Evolutionary conservation across 805 yeast species (phyloP).

Genomic region (Scheffersomyces ergatensis): DNA sequence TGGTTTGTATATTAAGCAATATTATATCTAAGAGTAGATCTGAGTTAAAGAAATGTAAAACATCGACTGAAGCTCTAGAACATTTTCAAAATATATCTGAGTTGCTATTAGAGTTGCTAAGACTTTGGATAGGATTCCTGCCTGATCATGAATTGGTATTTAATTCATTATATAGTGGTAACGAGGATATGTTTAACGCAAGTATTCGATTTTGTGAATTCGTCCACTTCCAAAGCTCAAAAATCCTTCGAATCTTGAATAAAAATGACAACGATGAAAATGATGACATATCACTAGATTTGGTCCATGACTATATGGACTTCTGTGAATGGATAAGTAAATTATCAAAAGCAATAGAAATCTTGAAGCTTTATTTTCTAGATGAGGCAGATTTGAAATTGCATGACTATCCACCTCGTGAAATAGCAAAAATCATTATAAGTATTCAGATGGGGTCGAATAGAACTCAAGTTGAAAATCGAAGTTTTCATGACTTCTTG

Average conservation of each 20-base stretch:
- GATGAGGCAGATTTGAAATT: conserved; percentile 2
- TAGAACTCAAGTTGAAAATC: not conserved
- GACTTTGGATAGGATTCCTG: conserved; percentile 17
- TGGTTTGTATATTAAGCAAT: conserved; percentile 14
- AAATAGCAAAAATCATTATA: not conserved
- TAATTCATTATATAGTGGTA: conserved; percentile 24
- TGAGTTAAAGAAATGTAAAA: not conserved
- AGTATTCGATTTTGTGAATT: conserved; percentile 6
- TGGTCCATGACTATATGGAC: not conserved
- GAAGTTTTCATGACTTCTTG: not conserved
- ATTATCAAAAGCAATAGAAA: conserved; percentile 1
- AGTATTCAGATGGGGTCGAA: not conserved
- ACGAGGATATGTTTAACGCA: conserved; percentile 24
- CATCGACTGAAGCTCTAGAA: not conserved
- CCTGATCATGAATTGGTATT: conserved; percentile 14
- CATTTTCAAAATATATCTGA: not conserved
- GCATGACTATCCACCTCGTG: not conserved
- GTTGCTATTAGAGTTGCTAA: not conserved
- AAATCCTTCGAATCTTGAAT: not conserved
- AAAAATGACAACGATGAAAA: not conserved
- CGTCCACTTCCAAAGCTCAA: not conserved
- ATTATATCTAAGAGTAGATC: conserved; percentile 8
- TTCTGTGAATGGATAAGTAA: not conserved
- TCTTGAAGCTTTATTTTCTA: conserved; percentile 11
- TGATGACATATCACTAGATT: not conserved